Evolutionary conservation across 768 basidiomycete genomes (phyloP), one percentile per base, ranked within the genome.

Genomic region (Tephrocybe sp.): DNA sequence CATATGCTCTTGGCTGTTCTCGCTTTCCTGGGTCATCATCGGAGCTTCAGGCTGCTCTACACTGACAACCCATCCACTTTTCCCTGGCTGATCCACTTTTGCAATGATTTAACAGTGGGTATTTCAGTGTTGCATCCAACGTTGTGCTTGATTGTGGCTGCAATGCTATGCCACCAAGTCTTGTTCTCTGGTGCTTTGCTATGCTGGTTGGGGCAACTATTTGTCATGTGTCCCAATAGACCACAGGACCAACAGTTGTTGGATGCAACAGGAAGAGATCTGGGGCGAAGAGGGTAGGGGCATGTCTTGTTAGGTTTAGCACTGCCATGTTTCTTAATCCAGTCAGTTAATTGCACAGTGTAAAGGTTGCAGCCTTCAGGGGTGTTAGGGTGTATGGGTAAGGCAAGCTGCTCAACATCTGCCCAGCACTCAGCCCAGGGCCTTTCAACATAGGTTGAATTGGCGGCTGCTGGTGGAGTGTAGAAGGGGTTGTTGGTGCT

Each of bases 251-350:
- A 65, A 45, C 67, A 66, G 33, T 65, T 58, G 0, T 56, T 50
- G 2, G 54, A 53, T 0, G 42, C 56, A 5, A 66, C 51, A 2
- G 60, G 50, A 48, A 14, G 25, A 1, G 63, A 55, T 5, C 66
- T 63, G 0, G 63, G 65, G 0, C 40, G 49, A 0, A 66, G 58
- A 1, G 66, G 65, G 48, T 60, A 60, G 0, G 60, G 65, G 3
- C 57, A 54, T 2, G 14, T 12, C 12, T 51, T 34, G 26, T 37
- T 51, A 2, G 43, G 32, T 8, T 26, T 12, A 1, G 5, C 9
- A 9, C 2, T 25, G n/a, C 48, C 40, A 18, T 32, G 3, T 4
- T 42, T 41, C 15, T 4, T 14, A 8, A 21, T 20, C 45, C 45
- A 53, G 9, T 34, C 39, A 0, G 3, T 26, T 9, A 53, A 15